Conservation (phyloP, 495 filamentous ascomycete genomes). For the Lophiotrema nucula region DNA sequence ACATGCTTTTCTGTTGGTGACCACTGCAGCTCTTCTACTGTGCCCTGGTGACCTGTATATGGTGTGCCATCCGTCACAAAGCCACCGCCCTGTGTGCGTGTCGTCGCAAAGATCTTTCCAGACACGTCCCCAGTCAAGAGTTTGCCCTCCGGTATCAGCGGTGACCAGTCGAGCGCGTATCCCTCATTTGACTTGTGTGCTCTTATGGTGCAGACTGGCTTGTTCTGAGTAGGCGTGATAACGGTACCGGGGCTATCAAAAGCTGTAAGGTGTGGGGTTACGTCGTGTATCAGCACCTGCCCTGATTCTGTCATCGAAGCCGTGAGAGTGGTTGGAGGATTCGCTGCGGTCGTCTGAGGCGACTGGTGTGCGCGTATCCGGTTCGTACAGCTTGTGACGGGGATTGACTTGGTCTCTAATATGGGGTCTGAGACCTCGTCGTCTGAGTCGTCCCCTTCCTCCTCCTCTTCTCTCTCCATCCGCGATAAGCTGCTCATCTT, state of each 20-base stretch:
- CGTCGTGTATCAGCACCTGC: constrained; percentile 87
- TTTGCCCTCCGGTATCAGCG: constrained; percentile 70
- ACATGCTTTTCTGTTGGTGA: constrained; percentile 86
- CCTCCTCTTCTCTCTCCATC: constrained; percentile 75
- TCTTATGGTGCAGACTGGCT: constrained; percentile 78
- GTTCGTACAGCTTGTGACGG: constrained; percentile 81
- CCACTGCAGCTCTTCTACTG: constrained; percentile 95
- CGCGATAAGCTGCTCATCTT: constrained; percentile 88
- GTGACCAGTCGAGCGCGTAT: constrained; percentile 94
- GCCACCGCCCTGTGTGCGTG: constrained; percentile 77
- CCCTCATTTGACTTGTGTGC: constrained; percentile 86
- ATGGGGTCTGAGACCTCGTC: constrained; percentile 83
- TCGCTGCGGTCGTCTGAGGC: constrained; percentile 65
- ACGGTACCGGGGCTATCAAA: constrained; percentile 85
- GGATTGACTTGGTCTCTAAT: constrained; percentile 86
- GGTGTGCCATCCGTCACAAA: constrained; percentile 80
- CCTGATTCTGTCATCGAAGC: constrained; percentile 89
- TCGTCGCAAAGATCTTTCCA: constrained; percentile 83
- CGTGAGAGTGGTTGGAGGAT: constrained; percentile 73
- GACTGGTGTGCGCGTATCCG: constrained; percentile 81
- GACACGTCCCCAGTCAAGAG: constrained; percentile 89
- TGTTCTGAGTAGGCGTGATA: constrained; percentile 76
- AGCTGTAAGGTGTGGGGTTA: constrained; percentile 78
- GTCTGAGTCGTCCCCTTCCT: constrained; percentile 70
- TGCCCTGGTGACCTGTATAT: constrained; percentile 77